phyloP scores from a whole-genome alignment of 345 rosid species.

The Chamaenerion angustifolium region DNA sequence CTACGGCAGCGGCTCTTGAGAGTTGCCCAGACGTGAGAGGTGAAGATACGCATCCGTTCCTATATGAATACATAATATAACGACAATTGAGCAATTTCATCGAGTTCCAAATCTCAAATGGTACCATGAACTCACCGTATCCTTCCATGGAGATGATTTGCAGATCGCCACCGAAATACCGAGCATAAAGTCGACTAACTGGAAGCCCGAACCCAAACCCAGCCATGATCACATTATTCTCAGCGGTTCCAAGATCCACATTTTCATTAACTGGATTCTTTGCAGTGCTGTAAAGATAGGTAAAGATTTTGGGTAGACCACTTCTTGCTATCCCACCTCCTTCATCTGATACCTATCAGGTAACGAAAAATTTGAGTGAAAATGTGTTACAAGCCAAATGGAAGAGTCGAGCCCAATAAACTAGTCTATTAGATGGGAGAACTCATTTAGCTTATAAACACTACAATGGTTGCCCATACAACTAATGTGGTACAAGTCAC shows the following conservation, averaged over 20 bases:
- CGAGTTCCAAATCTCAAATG: too few relatives aligned
- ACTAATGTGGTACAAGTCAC: too few relatives aligned
- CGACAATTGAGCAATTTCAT: too few relatives aligned
- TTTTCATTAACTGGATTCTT: slow-evolving; percentile 71
- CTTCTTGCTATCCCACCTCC: slow-evolving; percentile 97
- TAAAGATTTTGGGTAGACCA: slow-evolving; percentile 93
- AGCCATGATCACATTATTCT: slow-evolving; percentile 71
- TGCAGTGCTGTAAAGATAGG: slow-evolving; percentile 92
- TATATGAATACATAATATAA: slow-evolving; percentile 11
- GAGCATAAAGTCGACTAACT: slow-evolving; percentile 88
- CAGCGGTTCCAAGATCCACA: slow-evolving; percentile 45
- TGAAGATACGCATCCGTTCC: slow-evolving; percentile 87
- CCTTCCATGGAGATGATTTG: slow-evolving; percentile 98
- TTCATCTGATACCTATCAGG: slow-evolving; percentile 70
- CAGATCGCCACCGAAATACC: slow-evolving; percentile 93
- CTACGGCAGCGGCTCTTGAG: slow-evolving; percentile 70
- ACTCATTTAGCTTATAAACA: too few relatives aligned
- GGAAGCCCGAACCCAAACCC: slow-evolving; percentile 96
- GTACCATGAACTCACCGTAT: slow-evolving; percentile 52
- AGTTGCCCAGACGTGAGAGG: slow-evolving; percentile 49
- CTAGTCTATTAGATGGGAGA: too few relatives aligned
- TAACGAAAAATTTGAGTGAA: too few relatives aligned
- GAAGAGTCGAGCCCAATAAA: too few relatives aligned
- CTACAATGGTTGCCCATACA: too few relatives aligned
- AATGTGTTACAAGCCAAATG: too few relatives aligned